Conservation (phyloP, 805 yeast genomes). For the Vanderwaltozyma verrucispora region DNA sequence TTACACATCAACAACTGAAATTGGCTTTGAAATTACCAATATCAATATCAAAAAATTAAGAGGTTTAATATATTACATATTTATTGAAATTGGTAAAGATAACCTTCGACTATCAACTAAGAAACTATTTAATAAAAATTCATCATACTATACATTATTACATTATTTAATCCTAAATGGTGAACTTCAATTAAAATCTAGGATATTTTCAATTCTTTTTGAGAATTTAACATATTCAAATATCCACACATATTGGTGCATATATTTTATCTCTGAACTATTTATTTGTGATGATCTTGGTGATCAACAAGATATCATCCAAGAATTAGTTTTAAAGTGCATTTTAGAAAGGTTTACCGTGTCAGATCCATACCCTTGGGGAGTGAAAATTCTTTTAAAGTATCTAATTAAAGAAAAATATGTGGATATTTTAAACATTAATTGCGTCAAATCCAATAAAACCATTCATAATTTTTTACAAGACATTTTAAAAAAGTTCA, state of each 20-base stretch:
- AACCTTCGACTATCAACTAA: conserved; percentile 38
- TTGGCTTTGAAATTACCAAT: conserved; percentile 46
- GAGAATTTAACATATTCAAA: conserved; percentile 90
- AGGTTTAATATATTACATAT: conserved; percentile 71
- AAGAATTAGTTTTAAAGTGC: conserved; percentile 73
- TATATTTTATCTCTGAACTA: conserved; percentile 51
- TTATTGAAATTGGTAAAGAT: conserved; percentile 50
- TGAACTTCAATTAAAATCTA: conserved; percentile 57
- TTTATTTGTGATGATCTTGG: conserved; percentile 57
- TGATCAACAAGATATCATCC: conserved; percentile 37
- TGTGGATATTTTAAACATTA: conserved; percentile 37
- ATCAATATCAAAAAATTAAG: conserved; percentile 51
- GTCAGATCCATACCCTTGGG: conserved; percentile 98
- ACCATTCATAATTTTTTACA: too few species aligned
- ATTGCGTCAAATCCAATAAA: too few species aligned
- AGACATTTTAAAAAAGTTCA: too few species aligned
- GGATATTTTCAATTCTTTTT: conserved; percentile 64
- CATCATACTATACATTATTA: conserved; percentile 58
- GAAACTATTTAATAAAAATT: conserved; percentile 43
- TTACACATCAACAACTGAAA: conserved; percentile 35
- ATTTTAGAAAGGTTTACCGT: conserved; percentile 77
- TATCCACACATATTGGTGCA: conserved; percentile 81
- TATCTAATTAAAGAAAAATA: conserved; percentile 29
- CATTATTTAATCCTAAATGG: conserved; percentile 56
- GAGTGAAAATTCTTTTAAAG: conserved; percentile 68